Conservation (phyloP, 306 rosid species). For the Vachellia pachyceras region DNA sequence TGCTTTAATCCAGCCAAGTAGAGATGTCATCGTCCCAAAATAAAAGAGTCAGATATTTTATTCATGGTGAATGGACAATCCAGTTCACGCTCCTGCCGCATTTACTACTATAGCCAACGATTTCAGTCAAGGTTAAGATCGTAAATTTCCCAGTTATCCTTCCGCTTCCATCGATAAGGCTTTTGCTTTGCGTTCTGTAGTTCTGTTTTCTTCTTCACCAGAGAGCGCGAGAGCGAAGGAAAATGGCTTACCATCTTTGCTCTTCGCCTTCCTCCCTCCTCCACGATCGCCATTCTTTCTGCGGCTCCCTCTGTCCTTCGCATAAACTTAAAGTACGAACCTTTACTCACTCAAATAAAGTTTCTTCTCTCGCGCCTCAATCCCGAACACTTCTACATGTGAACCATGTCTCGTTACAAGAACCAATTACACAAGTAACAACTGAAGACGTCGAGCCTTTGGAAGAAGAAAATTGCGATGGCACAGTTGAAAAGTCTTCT, state of each 20-base stretch:
- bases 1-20: too few species aligned
- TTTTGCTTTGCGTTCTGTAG: background rate
- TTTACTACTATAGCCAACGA: background rate
- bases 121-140: background rate
- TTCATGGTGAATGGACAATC: background rate
- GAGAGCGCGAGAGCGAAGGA: constrained; percentile 6
- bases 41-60: too few species aligned
- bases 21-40: too few species aligned
- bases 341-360: constrained; percentile 38
- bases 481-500: constrained; percentile 53
- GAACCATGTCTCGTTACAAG: constrained; percentile 66
- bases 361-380: constrained; percentile 33
- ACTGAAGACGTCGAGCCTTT: constrained; percentile 31
- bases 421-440: constrained; percentile 46
- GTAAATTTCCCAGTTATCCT: background rate
- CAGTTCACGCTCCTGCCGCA: background rate
- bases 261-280: constrained; percentile 66
- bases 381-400: constrained; percentile 53
- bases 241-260: constrained; percentile 76
- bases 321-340: constrained; percentile 36
- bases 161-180: constrained; percentile 37
- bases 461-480: constrained; percentile 22
- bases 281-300: constrained; percentile 50
- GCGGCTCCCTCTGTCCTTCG: constrained; percentile 35
- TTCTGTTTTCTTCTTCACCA: background rate